Evolutionary conservation across 176 grass and related monocot genomes (phyloP), one percentile per base, ranked within the genome.

Genomic region (Carex scoparia): DNA sequence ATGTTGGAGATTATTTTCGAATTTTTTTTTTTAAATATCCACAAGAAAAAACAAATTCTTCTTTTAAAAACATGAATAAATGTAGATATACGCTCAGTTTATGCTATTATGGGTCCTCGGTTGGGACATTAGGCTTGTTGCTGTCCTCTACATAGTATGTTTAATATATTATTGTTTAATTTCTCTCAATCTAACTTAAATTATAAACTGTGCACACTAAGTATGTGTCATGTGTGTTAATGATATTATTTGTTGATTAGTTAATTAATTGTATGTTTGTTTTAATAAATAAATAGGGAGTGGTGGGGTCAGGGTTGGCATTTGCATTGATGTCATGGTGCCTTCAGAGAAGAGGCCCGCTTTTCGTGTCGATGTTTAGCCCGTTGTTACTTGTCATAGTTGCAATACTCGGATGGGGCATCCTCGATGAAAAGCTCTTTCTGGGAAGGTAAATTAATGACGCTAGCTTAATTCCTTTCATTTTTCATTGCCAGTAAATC

Each of bases 281-380:
- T 88, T 10, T 3, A 19, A 40, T 38, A 38, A 65, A 42, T 51
- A 51, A 51, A 51, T 51, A 98, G 95, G 96, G 93, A 12, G 16
- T 95, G 35, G 80, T 92, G 0, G 85, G 87, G 0, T 98, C 96
- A 1, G 96, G 91, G 9, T 81, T 98, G 56, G 91, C 89, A 42
- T 86, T 92, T 42, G 63, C 88, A 11, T 63, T 90, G 28, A 95
- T 94, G 96, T 90, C 96, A 28, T 98, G 96, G 93, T 98, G 96
- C 85, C 87, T 98, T 81, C 79, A 95, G 49, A 61, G 61, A 56
- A 94, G 88, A 58, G 96, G 96, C 0, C 95, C 96, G 15, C 61
- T 98, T 33, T 98, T 37, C 61, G 96, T 94, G 54, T 98, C 96
- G n/a, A 95, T 94, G 91, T 95, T 98, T 87, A 98, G 88, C 93